These are phyloP conservation scores for Apiospora malaysiana DNA, from an alignment of 2,329 filamentous ascomycete species.

Conservation along the genomic window DNA sequence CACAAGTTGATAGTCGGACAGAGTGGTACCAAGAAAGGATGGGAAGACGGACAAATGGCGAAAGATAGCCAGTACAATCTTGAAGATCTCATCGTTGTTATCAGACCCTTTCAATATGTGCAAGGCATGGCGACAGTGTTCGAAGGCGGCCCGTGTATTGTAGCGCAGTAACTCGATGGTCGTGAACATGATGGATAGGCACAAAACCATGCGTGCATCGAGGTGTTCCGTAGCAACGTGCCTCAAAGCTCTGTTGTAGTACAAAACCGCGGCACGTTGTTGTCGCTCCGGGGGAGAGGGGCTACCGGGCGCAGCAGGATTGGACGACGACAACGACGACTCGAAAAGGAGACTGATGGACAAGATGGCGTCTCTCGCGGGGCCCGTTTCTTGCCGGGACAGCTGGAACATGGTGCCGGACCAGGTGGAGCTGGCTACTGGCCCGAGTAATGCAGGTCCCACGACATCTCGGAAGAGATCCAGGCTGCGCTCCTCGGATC, in stretches of 20 bases:
- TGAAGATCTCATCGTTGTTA: neutral
- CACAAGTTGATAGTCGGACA: neutral
- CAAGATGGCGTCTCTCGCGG: constrained; percentile 28
- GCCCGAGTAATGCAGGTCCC: constrained; percentile 24
- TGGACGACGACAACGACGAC: constrained; percentile 6
- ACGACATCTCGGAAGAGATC: constrained; percentile 30
- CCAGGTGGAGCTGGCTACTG: constrained; percentile 26
- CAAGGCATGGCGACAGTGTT: constrained; percentile 39
- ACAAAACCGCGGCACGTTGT: neutral
- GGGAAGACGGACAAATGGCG: neutral
- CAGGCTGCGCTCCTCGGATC: constrained; percentile 23
- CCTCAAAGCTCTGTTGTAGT: constrained; percentile 29
- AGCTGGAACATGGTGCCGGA: constrained; percentile 26
- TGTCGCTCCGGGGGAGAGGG: neutral
- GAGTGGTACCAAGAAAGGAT: neutral
- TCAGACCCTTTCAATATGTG: constrained; percentile 29
- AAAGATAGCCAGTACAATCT: neutral
- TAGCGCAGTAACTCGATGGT: constrained; percentile 61
- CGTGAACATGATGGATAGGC: constrained; percentile 50
- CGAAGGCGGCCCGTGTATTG: constrained; percentile 50
- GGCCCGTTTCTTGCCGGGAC: constrained; percentile 22
- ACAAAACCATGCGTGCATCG: constrained; percentile 21
- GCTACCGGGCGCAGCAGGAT: neutral
- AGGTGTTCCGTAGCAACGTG: constrained; percentile 24
- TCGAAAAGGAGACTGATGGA: constrained; percentile 30